A percentile compares a stretch with the other conserved stretches of the same genome.
Conservation (phyloP, 2,329 filamentous ascomycete genomes). For the Fusarium sp. region DNA sequence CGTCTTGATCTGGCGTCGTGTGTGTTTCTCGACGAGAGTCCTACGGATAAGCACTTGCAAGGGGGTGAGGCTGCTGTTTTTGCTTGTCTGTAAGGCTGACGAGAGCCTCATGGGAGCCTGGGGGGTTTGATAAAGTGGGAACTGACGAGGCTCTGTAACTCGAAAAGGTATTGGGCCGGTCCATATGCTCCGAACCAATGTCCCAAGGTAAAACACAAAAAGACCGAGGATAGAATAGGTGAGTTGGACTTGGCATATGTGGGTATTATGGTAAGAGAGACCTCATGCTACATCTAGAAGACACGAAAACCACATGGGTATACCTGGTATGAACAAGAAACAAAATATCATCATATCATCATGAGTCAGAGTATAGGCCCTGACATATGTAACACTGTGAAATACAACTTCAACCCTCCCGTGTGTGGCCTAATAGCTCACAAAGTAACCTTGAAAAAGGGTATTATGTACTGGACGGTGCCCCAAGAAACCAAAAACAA, state of each 20-base stretch:
- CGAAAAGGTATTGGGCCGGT: background rate
- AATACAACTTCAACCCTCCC: constrained; percentile 27
- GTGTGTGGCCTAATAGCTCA: constrained; percentile 18
- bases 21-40: constrained; percentile 17
- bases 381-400: constrained; percentile 23
- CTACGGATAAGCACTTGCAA: constrained; percentile 42
- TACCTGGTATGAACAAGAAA: background rate
- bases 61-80: constrained; percentile 13
- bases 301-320: background rate
- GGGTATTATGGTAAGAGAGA: background rate
- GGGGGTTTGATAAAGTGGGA: constrained; percentile 11
- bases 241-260: background rate
- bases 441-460: constrained; percentile 23
- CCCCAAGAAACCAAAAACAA: background rate
- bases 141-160: constrained; percentile 10
- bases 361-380: constrained; percentile 30
- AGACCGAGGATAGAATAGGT: background rate
- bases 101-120: constrained; percentile 31
- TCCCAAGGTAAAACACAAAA: background rate
- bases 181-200: constrained; percentile 2
- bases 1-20: background rate
- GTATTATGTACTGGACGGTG: constrained; percentile 34
- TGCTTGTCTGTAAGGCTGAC: constrained; percentile 40
- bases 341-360: constrained; percentile 35
- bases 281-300: background rate